These are phyloP conservation scores for Colletotrichum sp. DNA, from an alignment of 2,329 filamentous ascomycete genomes.

Conservation along the genomic window DNA sequence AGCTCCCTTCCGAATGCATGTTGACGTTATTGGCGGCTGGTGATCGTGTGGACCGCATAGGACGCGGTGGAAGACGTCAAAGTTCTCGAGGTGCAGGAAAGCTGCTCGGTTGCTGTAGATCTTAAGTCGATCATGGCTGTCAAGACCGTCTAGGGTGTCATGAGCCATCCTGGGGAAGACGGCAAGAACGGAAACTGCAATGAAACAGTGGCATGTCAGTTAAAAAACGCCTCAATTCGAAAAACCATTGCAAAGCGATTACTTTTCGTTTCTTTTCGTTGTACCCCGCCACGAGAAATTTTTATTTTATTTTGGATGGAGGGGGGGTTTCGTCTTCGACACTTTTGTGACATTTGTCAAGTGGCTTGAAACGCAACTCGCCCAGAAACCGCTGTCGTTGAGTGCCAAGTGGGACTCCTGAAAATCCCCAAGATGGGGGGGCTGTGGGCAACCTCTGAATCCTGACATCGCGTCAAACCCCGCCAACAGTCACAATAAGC, in stretches of 20 bases:
- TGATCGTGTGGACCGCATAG: not conserved
- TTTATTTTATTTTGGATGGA: not conserved
- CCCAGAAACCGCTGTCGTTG: slow-evolving; percentile 1
- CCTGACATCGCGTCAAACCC: not conserved
- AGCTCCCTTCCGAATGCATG: slow-evolving; percentile 6
- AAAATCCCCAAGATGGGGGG: not conserved
- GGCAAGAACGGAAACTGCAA: not conserved
- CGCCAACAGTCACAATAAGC: not conserved
- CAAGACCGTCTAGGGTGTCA: not conserved
- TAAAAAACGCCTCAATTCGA: not conserved
- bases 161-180: not conserved
- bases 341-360: slow-evolving; percentile 4
- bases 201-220: slow-evolving; percentile 2
- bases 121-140: slow-evolving; percentile 8
- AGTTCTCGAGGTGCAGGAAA: not conserved
- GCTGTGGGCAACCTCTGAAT: not conserved
- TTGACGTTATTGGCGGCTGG: not conserved
- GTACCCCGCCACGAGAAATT: slow-evolving; percentile 1
- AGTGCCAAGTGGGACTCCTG: slow-evolving; percentile 14
- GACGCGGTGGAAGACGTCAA: not conserved
- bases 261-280: not conserved
- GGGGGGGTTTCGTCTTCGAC: slow-evolving; percentile 10
- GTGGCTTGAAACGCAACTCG: slow-evolving; percentile 8
- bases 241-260: not conserved
- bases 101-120: not conserved